phyloP scores from a whole-genome alignment of 257 asterid genomes.

The Fraxinus anomala region DNA sequence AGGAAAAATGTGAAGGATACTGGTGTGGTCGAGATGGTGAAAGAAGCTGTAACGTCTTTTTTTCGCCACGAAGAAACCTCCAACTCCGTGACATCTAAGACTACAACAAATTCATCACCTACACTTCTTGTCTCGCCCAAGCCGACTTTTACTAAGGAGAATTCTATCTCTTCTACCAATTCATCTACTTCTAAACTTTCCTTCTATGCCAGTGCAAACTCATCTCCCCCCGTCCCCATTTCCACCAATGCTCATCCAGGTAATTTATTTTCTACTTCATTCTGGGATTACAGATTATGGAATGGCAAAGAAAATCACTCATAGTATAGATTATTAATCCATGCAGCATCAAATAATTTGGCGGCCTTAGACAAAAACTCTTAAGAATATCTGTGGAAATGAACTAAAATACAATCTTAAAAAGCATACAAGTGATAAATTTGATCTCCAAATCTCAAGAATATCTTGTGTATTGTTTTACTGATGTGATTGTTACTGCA shows the following conservation, averaged over 20 bases:
- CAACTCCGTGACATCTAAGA: slow-evolving; percentile 9
- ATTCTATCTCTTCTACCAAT: slow-evolving; percentile 15
- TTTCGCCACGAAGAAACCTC: slow-evolving; percentile 57
- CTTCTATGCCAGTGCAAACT: slow-evolving; percentile 32
- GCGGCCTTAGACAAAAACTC: background rate
- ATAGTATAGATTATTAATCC: no score
- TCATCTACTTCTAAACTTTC: slow-evolving; percentile 27
- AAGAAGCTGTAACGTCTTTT: slow-evolving; percentile 70
- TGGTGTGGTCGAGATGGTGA: slow-evolving; percentile 75
- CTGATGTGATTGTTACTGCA: slow-evolving; percentile 36
- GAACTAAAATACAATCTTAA: background rate
- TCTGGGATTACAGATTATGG: background rate
- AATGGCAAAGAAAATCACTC: background rate
- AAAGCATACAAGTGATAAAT: no score
- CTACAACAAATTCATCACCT: slow-evolving; percentile 24
- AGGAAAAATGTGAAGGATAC: slow-evolving; percentile 40
- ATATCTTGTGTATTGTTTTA: slow-evolving; percentile 4
- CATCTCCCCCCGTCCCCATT: slow-evolving; percentile 48
- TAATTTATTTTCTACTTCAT: slow-evolving; percentile 30
- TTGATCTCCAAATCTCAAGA: no score
- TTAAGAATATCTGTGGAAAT: background rate
- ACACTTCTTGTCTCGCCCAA: slow-evolving; percentile 15
- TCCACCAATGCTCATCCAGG: slow-evolving; percentile 56
- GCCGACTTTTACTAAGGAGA: slow-evolving; percentile 13
- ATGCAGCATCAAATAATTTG: background rate